Conservation (phyloP, 257 asterid species). For the Capsicum baccatum region DNA sequence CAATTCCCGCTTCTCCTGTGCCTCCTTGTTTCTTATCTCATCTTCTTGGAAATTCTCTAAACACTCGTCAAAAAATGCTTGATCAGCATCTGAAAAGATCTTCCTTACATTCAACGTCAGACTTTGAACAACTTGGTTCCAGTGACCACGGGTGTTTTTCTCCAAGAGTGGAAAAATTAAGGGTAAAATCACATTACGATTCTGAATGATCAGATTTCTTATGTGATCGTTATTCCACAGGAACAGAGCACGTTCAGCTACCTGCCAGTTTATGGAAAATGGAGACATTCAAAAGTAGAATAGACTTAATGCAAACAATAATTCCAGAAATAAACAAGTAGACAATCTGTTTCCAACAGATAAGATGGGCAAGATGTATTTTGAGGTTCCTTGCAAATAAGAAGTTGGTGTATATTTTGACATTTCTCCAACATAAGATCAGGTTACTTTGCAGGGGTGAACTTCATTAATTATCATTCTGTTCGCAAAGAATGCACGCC, state of each 20-base stretch:
- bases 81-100: constrained; percentile 61
- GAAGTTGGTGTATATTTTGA: neutral
- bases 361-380: neutral
- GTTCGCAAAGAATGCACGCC: constrained; percentile 11
- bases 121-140: constrained; percentile 69
- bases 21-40: constrained; percentile 51
- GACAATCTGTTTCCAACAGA: constrained; percentile 8
- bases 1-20: constrained; percentile 46
- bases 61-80: constrained; percentile 55
- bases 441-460: neutral
- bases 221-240: constrained; percentile 70
- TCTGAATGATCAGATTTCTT: constrained; percentile 49
- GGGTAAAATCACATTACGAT: constrained; percentile 56
- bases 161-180: constrained; percentile 58
- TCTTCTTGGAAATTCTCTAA: constrained; percentile 49
- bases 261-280: constrained; percentile 43
- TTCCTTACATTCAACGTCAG: constrained; percentile 58
- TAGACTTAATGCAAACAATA: constrained; percentile 13
- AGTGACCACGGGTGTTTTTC: constrained; percentile 51
- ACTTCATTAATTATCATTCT: constrained; percentile 14
- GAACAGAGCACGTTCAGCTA: constrained; percentile 73
- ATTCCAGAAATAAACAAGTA: neutral
- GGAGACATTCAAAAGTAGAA: constrained; percentile 17
- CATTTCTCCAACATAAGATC: constrained; percentile 16
- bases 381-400: constrained; percentile 21